Conservation (phyloP, 768 basidiomycete genomes). For the Roridomyces roridus region DNA sequence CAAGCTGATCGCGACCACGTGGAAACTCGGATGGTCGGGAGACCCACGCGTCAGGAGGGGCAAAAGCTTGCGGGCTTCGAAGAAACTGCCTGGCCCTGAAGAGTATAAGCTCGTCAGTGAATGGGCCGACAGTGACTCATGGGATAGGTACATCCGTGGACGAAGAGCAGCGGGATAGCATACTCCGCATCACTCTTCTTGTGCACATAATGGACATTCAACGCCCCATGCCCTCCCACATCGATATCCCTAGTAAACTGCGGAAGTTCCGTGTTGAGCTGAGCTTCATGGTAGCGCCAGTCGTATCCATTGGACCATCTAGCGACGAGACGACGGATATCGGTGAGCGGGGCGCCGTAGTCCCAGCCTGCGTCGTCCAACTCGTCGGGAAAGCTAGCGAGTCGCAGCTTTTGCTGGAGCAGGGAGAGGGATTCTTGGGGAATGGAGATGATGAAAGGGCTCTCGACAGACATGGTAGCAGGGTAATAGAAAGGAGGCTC, state of each 20-base stretch:
- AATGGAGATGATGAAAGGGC: conserved; percentile 25
- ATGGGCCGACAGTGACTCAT: too few species aligned
- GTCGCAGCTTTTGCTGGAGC: conserved; percentile 25
- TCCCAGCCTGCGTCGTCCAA: conserved; percentile 27
- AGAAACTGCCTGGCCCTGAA: conserved; percentile 69
- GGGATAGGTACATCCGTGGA: conserved; percentile 2
- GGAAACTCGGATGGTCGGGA: conserved; percentile 57
- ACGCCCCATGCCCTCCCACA: not conserved
- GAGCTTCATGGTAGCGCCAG: conserved; percentile 39
- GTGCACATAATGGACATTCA: not conserved
- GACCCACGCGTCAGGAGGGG: conserved; percentile 53
- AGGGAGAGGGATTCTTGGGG: conserved; percentile 20
- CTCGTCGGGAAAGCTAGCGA: conserved; percentile 29
- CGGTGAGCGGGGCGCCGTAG: conserved; percentile 49
- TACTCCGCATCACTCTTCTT: not conserved
- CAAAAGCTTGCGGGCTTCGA: conserved; percentile 63
- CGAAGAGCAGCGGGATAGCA: conserved; percentile 4
- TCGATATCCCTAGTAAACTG: not conserved
- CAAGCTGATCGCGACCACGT: conserved; percentile 64
- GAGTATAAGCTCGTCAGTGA: too few species aligned
- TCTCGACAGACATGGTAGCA: too few species aligned
- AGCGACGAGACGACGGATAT: conserved; percentile 44
- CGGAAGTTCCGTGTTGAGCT: not conserved
- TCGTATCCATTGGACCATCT: conserved; percentile 51
- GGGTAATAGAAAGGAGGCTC: too few species aligned